Base-by-base conservation (phyloP, 2,329 filamentous ascomycete genomes). In the Claviceps arundinis region DNA sequence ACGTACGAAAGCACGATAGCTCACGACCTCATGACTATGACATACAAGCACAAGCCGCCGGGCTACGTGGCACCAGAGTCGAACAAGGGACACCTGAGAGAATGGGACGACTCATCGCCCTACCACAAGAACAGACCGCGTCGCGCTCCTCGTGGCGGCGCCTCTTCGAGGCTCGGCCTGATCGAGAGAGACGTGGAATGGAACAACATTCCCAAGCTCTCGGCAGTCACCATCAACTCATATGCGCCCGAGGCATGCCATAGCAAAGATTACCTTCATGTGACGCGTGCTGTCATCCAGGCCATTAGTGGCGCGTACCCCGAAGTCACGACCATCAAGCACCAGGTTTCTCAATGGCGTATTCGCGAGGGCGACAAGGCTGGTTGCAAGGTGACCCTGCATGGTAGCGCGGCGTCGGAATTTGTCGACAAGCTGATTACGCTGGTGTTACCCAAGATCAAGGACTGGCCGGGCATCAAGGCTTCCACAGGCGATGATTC, bases 41-140 rank as follows among this genome's bases (percentile, higher is more conserved):
- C 85, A 60, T 98, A 98, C 73, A 79, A 81, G 52, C 93, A 98
- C 73, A 80, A 74, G 50, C 87, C 89, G 1, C 90, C 90, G 0
- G 90, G 89, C 54, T 85, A 84, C 6, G 75, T 66, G 59, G 60
- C 63, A 37, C 66, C 68, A n/a, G 68, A 72, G 50, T 70, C 68
- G 22, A 59, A 61, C 51, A 71, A 75, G 56, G 80, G 88, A 55
- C 82, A 87, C 56, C 73, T 97, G 60, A 81, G 93, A 53, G 72
- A 78, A 61, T 98, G 93, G 93, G 85, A 91, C 55, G 90, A 85
- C 60, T 87, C 85, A 50, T 95, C 88, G 7, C 93, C 91, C 2
- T 98, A 98, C 72, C 90, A 90, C 75, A 88, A 89, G 73, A 95
- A 95, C 69, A 80, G 93, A 61, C 85, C 87, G 4, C 80, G 87